Base-by-base conservation (phyloP, 1,284 basidiomycete species). In the Ustilago tritici region DNA sequence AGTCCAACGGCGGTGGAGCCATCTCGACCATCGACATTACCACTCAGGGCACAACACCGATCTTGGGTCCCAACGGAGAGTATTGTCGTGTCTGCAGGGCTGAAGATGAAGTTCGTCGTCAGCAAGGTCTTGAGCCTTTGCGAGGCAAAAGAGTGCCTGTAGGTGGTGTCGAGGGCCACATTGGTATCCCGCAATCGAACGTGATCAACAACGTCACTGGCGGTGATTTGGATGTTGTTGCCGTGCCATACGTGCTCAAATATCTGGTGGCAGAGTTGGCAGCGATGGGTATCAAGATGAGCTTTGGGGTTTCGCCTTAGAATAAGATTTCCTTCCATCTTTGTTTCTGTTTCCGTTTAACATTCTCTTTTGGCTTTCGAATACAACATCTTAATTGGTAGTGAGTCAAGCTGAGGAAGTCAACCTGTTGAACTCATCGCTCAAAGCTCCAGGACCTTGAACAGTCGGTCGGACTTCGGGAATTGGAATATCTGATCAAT, bases 221-320 rank as follows among this genome's bases (percentile, higher is more conserved):
- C 9, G 84, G 82, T 49, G 81, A 82, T 53, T 62, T 85, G 49
- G 84, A 85, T 50, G 81, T 84, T 9, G 72, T 85, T 61, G 96
- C 96, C 7, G 91, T 99, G 31, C 97, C 97, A 7, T 99, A 95
- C 85, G 96, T 98, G 50, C 80, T 86, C 62, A 80, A 82, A 65
- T 86, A 88, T 75, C 86, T 89, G 14, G 88, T 89, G 36, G 89
- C 89, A 15, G 90, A 90, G 83, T 87, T 90, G 81, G 89, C 89
- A 12, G 88, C 88, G 43, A 90, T 90, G 89, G 89, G 89, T 60
- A 89, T 90, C 82, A 86, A 87, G 80, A 85, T 90, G 61, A 78
- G 82, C 61, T 84, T 87, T 55, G 74, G 77, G 8, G 61, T 76
- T 8, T 70, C 73, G 53, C 69, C 74, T 31, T 65, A 61, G 43